These are phyloP conservation scores for Petrea volubilis DNA, from an alignment of 257 asterid species.

Conservation along the genomic window DNA sequence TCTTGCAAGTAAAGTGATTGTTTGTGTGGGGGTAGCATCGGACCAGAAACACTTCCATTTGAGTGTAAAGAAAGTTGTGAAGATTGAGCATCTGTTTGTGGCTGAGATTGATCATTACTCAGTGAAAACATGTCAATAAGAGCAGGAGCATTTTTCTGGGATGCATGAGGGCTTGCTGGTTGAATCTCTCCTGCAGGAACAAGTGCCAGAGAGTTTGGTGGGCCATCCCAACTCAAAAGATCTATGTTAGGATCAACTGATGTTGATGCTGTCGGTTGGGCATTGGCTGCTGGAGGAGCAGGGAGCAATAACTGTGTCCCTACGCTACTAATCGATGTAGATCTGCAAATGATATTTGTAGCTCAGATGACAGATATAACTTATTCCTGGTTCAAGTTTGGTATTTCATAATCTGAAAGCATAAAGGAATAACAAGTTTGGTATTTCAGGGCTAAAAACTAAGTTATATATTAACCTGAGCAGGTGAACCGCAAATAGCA, in stretches of 20 bases:
- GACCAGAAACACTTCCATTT: conserved; percentile 51
- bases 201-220: conserved; percentile 53
- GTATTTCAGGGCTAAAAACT: not conserved
- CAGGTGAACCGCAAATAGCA: not conserved
- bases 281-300: conserved; percentile 51
- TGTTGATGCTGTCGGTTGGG: conserved; percentile 42
- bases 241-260: conserved; percentile 48
- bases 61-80: conserved; percentile 38
- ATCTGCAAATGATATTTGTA: conserved; percentile 36
- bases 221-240: conserved; percentile 79
- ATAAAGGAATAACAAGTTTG: not conserved
- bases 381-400: not conserved
- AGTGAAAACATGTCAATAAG: conserved; percentile 65
- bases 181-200: conserved; percentile 61
- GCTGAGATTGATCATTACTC: conserved; percentile 43
- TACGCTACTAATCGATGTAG: conserved; percentile 44
- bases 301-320: conserved; percentile 56
- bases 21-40: conserved; percentile 40
- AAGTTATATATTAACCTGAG: not conserved
- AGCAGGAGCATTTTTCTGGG: conserved; percentile 68
- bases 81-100: conserved; percentile 44
- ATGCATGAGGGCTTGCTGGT: conserved; percentile 42
- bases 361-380: not conserved
- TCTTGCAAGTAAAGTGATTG: conserved; percentile 46
- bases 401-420: not conserved